Evolutionary conservation across 2,329 filamentous ascomycete species (phyloP).

Genomic region (Colletotrichum kahawae): DNA sequence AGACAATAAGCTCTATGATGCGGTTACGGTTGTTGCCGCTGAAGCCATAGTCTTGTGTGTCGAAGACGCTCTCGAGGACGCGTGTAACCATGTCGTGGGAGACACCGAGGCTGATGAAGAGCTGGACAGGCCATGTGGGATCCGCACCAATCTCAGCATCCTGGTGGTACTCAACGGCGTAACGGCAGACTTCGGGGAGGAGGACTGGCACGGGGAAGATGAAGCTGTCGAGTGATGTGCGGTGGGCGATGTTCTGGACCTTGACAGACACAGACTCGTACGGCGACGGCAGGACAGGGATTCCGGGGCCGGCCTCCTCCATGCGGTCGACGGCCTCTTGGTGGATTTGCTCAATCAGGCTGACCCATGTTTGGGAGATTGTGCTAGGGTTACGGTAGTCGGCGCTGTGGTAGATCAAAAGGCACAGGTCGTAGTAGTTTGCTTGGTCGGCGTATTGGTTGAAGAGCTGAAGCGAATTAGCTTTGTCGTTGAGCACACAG

Average conservation of each 20-base stretch:
- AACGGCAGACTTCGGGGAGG: conserved; percentile 67
- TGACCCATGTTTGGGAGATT: conserved; percentile 84
- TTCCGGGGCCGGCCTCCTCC: conserved; percentile 44
- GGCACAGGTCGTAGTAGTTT: conserved; percentile 90
- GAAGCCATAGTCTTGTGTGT: conserved; percentile 65
- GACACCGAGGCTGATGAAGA: conserved; percentile 61
- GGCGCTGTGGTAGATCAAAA: conserved; percentile 89
- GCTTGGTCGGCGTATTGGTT: conserved; percentile 91
- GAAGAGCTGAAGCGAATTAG: conserved; percentile 69
- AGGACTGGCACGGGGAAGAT: conserved; percentile 69
- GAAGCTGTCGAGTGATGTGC: conserved; percentile 68
- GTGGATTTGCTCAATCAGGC: conserved; percentile 77
- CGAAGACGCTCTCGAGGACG: conserved; percentile 61
- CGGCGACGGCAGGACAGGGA: conserved; percentile 54
- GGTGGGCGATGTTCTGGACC: conserved; percentile 69
- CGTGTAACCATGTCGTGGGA: conserved; percentile 61
- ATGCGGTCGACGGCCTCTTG: conserved; percentile 52
- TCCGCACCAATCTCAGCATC: conserved; percentile 63
- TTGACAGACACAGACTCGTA: conserved; percentile 74
- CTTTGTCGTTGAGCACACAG: neutral
- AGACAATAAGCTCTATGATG: conserved; percentile 60
- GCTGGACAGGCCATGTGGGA: conserved; percentile 60
- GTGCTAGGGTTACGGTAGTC: conserved; percentile 89
- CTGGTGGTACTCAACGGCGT: conserved; percentile 63
- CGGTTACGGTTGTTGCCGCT: conserved; percentile 53